phyloP scores from a whole-genome alignment of 2,329 filamentous ascomycete species.

The Apiospora aurea region DNA sequence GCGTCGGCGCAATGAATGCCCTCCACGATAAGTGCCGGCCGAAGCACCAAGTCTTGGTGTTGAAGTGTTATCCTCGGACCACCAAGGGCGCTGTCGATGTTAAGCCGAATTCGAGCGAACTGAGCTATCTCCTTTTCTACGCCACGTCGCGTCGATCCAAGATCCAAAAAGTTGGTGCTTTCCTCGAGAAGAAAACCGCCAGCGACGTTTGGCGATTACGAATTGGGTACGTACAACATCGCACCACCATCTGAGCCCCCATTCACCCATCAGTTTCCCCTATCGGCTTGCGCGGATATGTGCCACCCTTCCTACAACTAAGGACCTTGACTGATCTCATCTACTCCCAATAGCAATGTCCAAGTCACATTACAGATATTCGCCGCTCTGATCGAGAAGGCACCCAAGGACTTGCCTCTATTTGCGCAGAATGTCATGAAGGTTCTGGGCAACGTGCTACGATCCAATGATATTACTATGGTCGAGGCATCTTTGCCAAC shows the following conservation, averaged over 20 bases:
- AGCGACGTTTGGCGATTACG: conserved; percentile 89
- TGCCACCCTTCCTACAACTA: neutral
- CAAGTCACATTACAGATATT: conserved; percentile 95
- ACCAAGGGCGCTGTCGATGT: conserved; percentile 92
- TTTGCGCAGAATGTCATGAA: conserved; percentile 86
- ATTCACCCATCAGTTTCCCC: conserved; percentile 21
- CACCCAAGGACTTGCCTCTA: conserved; percentile 86
- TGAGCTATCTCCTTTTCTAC: conserved; percentile 97
- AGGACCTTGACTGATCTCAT: neutral
- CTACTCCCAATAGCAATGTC: conserved; percentile 69
- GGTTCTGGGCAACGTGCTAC: conserved; percentile 82
- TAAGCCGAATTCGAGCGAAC: conserved; percentile 94
- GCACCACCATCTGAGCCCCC: conserved; percentile 29
- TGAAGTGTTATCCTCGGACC: conserved; percentile 95
- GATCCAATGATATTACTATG: conserved; percentile 88
- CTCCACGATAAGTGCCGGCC: conserved; percentile 77
- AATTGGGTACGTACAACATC: conserved; percentile 69
- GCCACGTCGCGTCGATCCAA: conserved; percentile 93
- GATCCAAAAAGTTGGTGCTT: conserved; percentile 93
- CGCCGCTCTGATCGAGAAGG: conserved; percentile 89
- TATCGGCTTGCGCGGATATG: conserved; percentile 2
- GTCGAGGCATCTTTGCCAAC: conserved; percentile 88
- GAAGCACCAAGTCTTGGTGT: conserved; percentile 94
- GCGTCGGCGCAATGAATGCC: conserved; percentile 62
- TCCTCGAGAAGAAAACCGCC: conserved; percentile 92